Conservation (phyloP, 2,329 filamentous ascomycete genomes). For the Pseudogymnoascus sp. region DNA sequence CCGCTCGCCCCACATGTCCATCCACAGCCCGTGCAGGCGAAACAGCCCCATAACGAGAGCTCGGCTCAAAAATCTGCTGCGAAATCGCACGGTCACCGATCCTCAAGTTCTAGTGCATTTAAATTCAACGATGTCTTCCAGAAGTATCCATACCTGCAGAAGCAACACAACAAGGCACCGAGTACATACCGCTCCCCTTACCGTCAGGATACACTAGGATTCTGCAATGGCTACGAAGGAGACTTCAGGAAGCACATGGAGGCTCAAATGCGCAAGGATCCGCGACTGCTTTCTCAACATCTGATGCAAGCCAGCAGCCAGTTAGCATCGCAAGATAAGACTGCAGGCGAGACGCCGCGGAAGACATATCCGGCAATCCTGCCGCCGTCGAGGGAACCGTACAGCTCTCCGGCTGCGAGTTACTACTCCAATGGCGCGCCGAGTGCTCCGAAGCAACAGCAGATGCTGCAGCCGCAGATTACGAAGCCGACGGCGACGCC, state of each 20-base stretch:
- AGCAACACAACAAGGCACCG: slow-evolving; percentile 50
- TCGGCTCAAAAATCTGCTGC: not conserved
- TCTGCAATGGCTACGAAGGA: slow-evolving; percentile 54
- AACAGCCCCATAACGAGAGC: not conserved
- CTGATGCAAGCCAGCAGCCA: not conserved
- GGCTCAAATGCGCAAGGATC: slow-evolving; percentile 13
- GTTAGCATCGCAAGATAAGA: not conserved
- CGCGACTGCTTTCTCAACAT: not conserved
- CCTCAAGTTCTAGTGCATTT: not conserved
- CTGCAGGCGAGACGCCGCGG: not conserved
- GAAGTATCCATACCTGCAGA: slow-evolving; percentile 44
- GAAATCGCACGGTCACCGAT: not conserved
- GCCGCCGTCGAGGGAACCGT: slow-evolving; percentile 10
- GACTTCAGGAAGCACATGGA: slow-evolving; percentile 20
- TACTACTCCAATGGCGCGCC: slow-evolving; percentile 9
- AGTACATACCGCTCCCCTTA: slow-evolving; percentile 54
- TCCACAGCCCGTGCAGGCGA: not conserved
- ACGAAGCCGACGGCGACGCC: not conserved
- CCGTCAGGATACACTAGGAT: slow-evolving; percentile 43
- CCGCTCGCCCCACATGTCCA: not conserved
- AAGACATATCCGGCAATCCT: slow-evolving; percentile 14
- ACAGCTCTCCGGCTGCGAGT: slow-evolving; percentile 8
- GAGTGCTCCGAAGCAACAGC: slow-evolving; percentile 10
- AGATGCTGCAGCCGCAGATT: slow-evolving; percentile 9
- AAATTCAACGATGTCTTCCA: slow-evolving; percentile 6